phyloP scores from a whole-genome alignment of 1,284 basidiomycete genomes.

The Sporisorium sorghi region DNA sequence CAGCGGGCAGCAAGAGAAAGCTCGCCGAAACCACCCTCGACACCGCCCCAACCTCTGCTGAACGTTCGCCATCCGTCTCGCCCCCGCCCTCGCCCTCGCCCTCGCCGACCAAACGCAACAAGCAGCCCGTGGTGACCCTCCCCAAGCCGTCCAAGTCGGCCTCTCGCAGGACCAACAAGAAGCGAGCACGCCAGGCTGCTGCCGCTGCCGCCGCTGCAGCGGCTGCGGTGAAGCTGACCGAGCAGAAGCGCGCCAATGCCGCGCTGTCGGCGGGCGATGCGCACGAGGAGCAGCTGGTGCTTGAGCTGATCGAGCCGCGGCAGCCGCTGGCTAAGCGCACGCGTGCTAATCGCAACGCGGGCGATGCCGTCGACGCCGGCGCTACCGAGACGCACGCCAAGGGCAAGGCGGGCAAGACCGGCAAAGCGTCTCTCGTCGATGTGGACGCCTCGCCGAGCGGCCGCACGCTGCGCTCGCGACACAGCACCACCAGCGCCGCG shows the following conservation, averaged over 20 bases:
- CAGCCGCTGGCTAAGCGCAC: slow-evolving; percentile 17
- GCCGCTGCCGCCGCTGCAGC: slow-evolving; percentile 10
- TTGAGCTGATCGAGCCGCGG: slow-evolving; percentile 12
- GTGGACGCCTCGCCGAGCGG: slow-evolving; percentile 9
- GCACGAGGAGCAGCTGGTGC: slow-evolving; percentile 28
- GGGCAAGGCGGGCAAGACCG: slow-evolving; percentile 9
- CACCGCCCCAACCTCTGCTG: background rate
- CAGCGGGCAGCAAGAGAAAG: slow-evolving; percentile 24
- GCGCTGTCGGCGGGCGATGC: slow-evolving; percentile 1
- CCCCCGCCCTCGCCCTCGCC: slow-evolving; percentile 39
- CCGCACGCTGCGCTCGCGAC: slow-evolving; percentile 22
- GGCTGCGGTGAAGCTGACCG: slow-evolving; percentile 12
- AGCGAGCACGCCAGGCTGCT: slow-evolving; percentile 17
- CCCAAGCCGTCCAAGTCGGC: slow-evolving; percentile 29
- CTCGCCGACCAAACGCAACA: slow-evolving; percentile 34
- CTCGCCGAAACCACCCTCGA: background rate
- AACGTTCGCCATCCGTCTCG: slow-evolving; percentile 29
- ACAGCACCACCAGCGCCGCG: slow-evolving; percentile 7
- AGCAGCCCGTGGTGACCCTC: slow-evolving; percentile 3
- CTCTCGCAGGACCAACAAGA: slow-evolving; percentile 29
- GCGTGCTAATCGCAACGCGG: slow-evolving; percentile 1
- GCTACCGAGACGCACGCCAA: background rate
- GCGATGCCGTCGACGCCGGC: background rate
- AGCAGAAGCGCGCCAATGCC: slow-evolving; percentile 11
- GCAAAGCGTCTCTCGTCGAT: background rate